Percentiles rank a stretch among this genome's conserved stretches.
Conservation (phyloP, 305 asterid genomes). For the Ilex paraguariensis region DNA sequence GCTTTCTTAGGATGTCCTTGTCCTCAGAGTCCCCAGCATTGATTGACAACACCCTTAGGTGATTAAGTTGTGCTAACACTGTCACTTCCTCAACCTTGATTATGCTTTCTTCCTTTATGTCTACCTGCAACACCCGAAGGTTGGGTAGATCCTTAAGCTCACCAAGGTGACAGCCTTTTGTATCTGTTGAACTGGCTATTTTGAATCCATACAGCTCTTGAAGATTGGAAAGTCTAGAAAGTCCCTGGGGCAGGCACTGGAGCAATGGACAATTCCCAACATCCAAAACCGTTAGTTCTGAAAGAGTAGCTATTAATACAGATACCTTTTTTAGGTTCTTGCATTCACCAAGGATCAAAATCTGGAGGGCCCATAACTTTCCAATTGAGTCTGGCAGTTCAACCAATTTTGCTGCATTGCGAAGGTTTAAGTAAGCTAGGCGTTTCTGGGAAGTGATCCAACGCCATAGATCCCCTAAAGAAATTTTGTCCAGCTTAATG, state of each 20-base stretch:
- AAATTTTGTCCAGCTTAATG: too few species aligned
- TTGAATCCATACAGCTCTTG: constrained; percentile 25
- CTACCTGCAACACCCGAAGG: too few species aligned
- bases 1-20: too few species aligned
- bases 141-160: constrained; percentile 8
- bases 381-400: constrained; percentile 22
- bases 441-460: constrained; percentile 21
- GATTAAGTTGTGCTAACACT: too few species aligned
- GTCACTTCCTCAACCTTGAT: too few species aligned
- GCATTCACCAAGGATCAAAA: constrained; percentile 17
- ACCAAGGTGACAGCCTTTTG: constrained; percentile 23
- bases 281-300: constrained; percentile 22
- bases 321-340: constrained; percentile 27
- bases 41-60: too few species aligned
- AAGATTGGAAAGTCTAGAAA: constrained; percentile 23
- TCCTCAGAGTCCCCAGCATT: too few species aligned
- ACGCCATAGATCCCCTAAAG: neutral
- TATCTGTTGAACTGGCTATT: constrained; percentile 17
- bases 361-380: constrained; percentile 17
- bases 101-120: too few species aligned
- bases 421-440: constrained; percentile 22
- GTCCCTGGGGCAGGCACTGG: constrained; percentile 22
- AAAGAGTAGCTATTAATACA: constrained; percentile 14
- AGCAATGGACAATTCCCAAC: constrained; percentile 30
- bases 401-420: constrained; percentile 26